Evolutionary conservation across 352 stramenopile species (phyloP).

Genomic region (Paralagenidium karlingii): DNA sequence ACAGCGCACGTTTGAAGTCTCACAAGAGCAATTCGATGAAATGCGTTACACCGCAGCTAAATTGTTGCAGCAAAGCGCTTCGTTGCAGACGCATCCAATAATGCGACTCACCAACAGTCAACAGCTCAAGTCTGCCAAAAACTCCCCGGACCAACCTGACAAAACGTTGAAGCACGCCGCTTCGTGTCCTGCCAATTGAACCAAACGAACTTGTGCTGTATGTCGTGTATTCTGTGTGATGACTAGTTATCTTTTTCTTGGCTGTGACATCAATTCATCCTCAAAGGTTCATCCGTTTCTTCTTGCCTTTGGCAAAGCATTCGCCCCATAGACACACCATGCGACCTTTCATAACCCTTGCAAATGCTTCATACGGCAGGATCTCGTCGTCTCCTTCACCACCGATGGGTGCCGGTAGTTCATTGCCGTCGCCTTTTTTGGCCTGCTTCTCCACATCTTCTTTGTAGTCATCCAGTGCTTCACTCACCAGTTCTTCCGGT

Average conservation of each 20-base stretch:
- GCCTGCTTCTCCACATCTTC: slow-evolving; percentile 23
- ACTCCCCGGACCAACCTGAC: not conserved
- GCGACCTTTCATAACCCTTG: slow-evolving; percentile 66
- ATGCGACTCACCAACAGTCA: slow-evolving; percentile 44
- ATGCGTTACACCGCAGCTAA: slow-evolving; percentile 63
- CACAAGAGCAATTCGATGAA: slow-evolving; percentile 55
- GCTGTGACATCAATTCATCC: not conserved
- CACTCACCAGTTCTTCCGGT: slow-evolving; percentile 17
- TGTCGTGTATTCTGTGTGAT: not conserved
- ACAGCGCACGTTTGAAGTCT: slow-evolving; percentile 27
- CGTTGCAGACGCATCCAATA: slow-evolving; percentile 63
- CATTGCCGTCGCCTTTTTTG: too few relatives aligned
- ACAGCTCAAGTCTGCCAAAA: slow-evolving; percentile 9
- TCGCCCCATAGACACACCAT: slow-evolving; percentile 76
- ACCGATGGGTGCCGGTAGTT: too few relatives aligned
- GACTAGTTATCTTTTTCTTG: not conserved
- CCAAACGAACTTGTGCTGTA: not conserved
- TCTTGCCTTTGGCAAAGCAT: slow-evolving; percentile 73
- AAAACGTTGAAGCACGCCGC: not conserved
- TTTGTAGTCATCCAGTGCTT: slow-evolving; percentile 3
- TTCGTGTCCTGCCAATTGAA: not conserved
- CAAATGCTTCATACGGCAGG: slow-evolving; percentile 64
- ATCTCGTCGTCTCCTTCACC: too few relatives aligned
- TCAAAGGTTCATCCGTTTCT: slow-evolving; percentile 13
- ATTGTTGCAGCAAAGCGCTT: slow-evolving; percentile 5